Percentiles rank a stretch among this genome's conserved stretches.
These are phyloP conservation scores for Termitomyces sp. DNA, from an alignment of 768 basidiomycete genomes.

Conservation along the genomic window DNA sequence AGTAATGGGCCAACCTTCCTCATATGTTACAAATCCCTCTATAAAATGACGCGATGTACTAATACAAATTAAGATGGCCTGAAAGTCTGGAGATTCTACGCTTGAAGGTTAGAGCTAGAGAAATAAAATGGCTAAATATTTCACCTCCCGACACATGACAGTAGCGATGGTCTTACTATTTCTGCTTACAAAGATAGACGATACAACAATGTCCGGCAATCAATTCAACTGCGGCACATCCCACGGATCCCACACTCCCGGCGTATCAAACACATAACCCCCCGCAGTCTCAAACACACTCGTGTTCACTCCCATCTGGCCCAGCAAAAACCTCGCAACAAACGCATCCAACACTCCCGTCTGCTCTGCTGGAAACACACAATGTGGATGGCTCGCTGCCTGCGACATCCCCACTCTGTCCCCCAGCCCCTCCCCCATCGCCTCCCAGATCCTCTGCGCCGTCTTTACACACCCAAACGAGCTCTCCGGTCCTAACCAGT, in stretches of 20 bases:
- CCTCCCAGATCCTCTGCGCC: conserved; percentile 43
- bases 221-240: not conserved
- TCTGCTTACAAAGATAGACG: too few relatives aligned
- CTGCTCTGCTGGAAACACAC: conserved; percentile 42
- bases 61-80: too few relatives aligned
- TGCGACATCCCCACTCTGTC: conserved; percentile 43
- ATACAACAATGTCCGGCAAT: too few relatives aligned
- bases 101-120: too few relatives aligned
- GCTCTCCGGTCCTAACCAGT: conserved; percentile 48
- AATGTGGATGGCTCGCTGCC: conserved; percentile 47
- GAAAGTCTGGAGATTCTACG: too few relatives aligned
- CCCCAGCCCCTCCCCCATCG: conserved; percentile 29
- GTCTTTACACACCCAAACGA: conserved; percentile 45
- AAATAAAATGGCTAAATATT: too few relatives aligned
- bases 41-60: too few relatives aligned
- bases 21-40: too few relatives aligned
- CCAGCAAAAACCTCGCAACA: conserved; percentile 47
- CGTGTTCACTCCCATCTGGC: conserved; percentile 35
- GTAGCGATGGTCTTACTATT: too few relatives aligned
- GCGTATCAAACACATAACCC: not conserved
- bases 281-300: conserved; percentile 37
- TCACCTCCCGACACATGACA: too few relatives aligned
- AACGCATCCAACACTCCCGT: conserved; percentile 42
- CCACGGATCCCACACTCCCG: conserved; percentile 5
- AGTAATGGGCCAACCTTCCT: too few relatives aligned